These are phyloP conservation scores for Pseudopyrenochaeta lycopersici DNA, from an alignment of 2,329 filamentous ascomycete species.

Conservation along the genomic window DNA sequence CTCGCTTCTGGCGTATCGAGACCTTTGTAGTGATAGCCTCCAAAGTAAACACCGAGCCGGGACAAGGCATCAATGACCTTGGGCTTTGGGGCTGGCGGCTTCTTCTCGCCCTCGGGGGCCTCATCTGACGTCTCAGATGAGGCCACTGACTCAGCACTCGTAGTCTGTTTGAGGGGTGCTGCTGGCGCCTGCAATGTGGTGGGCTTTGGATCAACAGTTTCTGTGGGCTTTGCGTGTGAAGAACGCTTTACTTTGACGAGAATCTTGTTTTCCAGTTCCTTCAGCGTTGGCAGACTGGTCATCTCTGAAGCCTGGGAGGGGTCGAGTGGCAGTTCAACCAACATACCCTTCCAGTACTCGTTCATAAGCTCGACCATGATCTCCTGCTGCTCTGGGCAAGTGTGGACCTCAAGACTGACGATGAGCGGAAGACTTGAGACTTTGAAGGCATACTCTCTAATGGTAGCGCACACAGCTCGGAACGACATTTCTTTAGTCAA, in stretches of 20 bases:
- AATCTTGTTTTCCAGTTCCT: constrained; percentile 80
- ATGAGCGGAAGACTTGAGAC: constrained; percentile 81
- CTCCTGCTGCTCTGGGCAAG: constrained; percentile 81
- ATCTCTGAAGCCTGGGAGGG: constrained; percentile 50
- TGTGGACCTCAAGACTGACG: constrained; percentile 91
- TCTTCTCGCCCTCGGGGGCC: constrained; percentile 52
- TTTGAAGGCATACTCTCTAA: constrained; percentile 80
- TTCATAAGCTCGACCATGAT: constrained; percentile 95
- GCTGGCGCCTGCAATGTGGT: constrained; percentile 40
- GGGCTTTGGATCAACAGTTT: constrained; percentile 32
- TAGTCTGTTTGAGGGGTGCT: constrained; percentile 29
- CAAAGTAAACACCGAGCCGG: constrained; percentile 82
- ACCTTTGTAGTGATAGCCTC: constrained; percentile 80
- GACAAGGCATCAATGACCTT: constrained; percentile 77
- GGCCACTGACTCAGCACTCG: constrained; percentile 28
- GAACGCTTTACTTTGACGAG: constrained; percentile 62
- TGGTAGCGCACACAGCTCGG: constrained; percentile 82
- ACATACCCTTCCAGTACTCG: constrained; percentile 79
- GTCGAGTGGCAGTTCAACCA: constrained; percentile 69
- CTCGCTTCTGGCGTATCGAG: constrained; percentile 70
- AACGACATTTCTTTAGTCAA: constrained; percentile 87
- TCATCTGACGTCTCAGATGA: constrained; percentile 43
- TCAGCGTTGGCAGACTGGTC: constrained; percentile 71
- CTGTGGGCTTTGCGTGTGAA: constrained; percentile 43
- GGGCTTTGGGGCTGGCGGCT: constrained; percentile 60